phyloP scores from a whole-genome alignment of 306 rosid genomes.

The Medicago truncatula region MtrunA17r5.0-ANR NC_053043.1:3530001-3530500 shows the following conservation, averaged over 20 bases:
- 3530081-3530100: neutral
- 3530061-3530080: conserved; percentile 14
- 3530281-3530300: neutral
- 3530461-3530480: neutral
- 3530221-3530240: neutral
- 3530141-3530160: neutral
- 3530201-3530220: neutral
- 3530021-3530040: conserved; percentile 5
- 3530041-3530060: conserved; percentile 1
- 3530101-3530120: neutral
- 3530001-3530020: conserved; percentile 28
- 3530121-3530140: neutral
- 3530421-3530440: neutral
- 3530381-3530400: neutral
- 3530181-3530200: conserved; percentile 2
- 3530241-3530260: neutral
- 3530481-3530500: conserved; percentile 5
- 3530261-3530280: neutral
- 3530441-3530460: conserved; percentile 13
- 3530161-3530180: neutral
- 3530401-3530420: too few species aligned
- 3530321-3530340: neutral
- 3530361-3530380: conserved; percentile 21
- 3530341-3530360: neutral
- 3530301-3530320: neutral